These are phyloP conservation scores for Gomphus bonarii DNA, from an alignment of 1,284 basidiomycete species.

Conservation along the genomic window DNA sequence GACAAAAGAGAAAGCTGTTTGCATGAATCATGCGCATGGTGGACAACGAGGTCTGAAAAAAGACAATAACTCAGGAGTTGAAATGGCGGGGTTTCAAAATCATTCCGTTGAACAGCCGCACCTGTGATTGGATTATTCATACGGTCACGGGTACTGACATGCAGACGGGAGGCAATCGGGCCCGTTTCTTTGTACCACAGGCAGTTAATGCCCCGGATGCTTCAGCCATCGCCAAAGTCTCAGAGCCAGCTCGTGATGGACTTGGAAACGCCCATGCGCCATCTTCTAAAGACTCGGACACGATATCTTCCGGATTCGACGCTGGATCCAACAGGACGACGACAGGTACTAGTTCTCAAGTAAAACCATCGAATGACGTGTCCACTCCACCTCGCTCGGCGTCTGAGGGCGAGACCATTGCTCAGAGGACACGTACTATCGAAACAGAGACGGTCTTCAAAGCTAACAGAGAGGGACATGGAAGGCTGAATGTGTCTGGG, in stretches of 20 bases:
- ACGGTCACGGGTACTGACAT: not conserved
- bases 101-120: not conserved
- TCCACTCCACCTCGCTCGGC: not conserved
- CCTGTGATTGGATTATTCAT: too few relatives aligned
- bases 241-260: not conserved
- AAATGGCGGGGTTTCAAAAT: not conserved
- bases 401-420: constrained; percentile 1
- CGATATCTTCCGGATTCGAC: not conserved
- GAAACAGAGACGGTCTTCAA: constrained; percentile 8
- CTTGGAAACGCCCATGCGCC: not conserved
- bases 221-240: not conserved
- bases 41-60: not conserved
- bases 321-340: not conserved
- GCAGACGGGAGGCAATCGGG: constrained; percentile 5
- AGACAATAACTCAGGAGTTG: not conserved
- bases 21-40: too few relatives aligned
- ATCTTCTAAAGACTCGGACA: not conserved
- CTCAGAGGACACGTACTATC: constrained; percentile 6
- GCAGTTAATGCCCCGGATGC: not conserved
- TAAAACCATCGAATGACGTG: not conserved
- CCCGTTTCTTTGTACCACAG: constrained; percentile 5
- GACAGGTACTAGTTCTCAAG: not conserved
- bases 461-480: constrained; percentile 1
- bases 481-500: constrained; percentile 6
- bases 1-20: too few relatives aligned